phyloP scores from a whole-genome alignment of 352 stramenopile genomes.

The Phytopythium kandeliae region DNA sequence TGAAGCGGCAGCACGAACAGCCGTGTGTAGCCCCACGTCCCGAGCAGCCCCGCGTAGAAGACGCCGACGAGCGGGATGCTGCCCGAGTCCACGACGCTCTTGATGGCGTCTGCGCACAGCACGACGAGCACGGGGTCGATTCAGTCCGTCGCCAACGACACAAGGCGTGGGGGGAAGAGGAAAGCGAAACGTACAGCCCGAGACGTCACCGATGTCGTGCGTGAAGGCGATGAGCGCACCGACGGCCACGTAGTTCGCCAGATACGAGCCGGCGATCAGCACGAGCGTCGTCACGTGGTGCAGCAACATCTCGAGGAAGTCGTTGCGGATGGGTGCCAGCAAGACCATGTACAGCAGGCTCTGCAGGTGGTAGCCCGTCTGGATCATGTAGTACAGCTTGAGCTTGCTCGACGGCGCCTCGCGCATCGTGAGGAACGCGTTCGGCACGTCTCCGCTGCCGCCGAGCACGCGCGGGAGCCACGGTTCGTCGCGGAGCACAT shows the following conservation, averaged over 20 bases:
- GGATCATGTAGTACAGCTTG: conserved; percentile 47
- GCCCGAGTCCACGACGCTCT: conserved; percentile 29
- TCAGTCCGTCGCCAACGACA: neutral
- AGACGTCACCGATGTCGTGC: conserved; percentile 49
- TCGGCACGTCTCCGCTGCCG: conserved; percentile 22
- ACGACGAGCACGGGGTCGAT: conserved; percentile 6
- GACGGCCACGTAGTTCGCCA: conserved; percentile 43
- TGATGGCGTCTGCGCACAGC: conserved; percentile 24
- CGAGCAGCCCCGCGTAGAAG: conserved; percentile 33
- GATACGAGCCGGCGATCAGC: conserved; percentile 44
- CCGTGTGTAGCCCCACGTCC: conserved; percentile 33
- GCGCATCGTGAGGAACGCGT: conserved; percentile 24
- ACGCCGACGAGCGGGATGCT: conserved; percentile 23
- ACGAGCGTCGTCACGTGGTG: conserved; percentile 54
- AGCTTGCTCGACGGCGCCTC: conserved; percentile 22
- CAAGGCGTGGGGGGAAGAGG: too few species aligned
- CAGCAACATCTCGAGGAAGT: conserved; percentile 58
- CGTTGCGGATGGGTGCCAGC: conserved; percentile 49
- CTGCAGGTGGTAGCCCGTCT: conserved; percentile 56
- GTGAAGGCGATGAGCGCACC: conserved; percentile 41
- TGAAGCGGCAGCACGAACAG: conserved; percentile 39
- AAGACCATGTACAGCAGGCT: conserved; percentile 50
- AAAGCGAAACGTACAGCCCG: conserved; percentile 46
- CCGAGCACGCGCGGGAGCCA: conserved; percentile 41
- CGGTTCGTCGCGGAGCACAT: conserved; percentile 38